Evolutionary conservation across 2,329 filamentous ascomycete species (phyloP).

Genomic region (Juglanconis sp.): DNA sequence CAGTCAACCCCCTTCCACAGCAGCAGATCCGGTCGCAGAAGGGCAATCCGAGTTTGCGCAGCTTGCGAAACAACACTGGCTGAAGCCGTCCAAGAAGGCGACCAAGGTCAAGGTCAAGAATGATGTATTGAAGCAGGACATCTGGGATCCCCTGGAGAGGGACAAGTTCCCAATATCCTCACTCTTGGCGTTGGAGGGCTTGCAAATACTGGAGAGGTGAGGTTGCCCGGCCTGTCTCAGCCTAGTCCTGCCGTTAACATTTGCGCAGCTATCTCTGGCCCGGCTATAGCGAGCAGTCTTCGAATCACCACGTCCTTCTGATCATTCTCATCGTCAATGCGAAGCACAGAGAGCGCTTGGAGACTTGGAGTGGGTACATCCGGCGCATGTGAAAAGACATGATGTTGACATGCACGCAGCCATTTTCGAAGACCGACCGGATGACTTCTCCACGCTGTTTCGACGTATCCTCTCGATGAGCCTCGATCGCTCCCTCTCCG

Average conservation of each 20-base stretch:
- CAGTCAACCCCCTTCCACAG: conserved; percentile 54
- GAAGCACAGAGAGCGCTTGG: conserved; percentile 81
- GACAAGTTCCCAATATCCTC: conserved; percentile 75
- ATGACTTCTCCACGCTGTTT: conserved; percentile 86
- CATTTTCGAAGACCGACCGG: conserved; percentile 71
- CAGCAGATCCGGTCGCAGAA: conserved; percentile 69
- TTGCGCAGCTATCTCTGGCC: conserved; percentile 81
- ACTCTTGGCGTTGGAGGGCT: conserved; percentile 78
- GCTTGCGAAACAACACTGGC: conserved; percentile 82
- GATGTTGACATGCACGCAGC: conserved; percentile 40
- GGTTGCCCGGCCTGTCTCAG: conserved; percentile 13
- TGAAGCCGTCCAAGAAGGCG: conserved; percentile 60
- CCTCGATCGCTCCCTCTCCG: conserved; percentile 65
- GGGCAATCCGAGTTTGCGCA: conserved; percentile 60
- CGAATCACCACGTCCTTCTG: conserved; percentile 87
- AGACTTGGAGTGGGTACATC: conserved; percentile 72
- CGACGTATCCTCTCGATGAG: conserved; percentile 85
- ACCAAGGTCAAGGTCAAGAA: conserved; percentile 73
- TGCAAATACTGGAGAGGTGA: conserved; percentile 84
- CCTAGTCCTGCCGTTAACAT: conserved; percentile 23
- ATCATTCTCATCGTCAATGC: conserved; percentile 83
- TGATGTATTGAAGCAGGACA: conserved; percentile 77
- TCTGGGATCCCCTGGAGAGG: conserved; percentile 86
- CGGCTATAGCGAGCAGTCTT: conserved; percentile 81
- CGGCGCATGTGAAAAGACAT: not conserved